Percentiles rank a stretch among this genome's conserved stretches.
phyloP scores from a whole-genome alignment of 1,284 basidiomycete genomes.

The Cryptococcus hybrid region DNA sequence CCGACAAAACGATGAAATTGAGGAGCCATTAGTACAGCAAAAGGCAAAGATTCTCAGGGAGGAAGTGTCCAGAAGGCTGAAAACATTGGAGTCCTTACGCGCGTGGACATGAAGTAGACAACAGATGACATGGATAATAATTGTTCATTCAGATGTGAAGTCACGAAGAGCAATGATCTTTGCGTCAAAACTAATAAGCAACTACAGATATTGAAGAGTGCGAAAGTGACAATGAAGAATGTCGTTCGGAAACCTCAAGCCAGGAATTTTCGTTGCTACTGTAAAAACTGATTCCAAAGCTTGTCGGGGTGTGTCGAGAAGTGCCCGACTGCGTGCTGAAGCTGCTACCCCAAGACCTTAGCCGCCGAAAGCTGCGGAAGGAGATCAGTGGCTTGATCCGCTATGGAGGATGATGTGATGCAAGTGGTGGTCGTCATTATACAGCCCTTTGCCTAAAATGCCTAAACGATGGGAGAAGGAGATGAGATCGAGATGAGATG shows the following conservation, averaged over 20 bases:
- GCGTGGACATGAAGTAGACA: neutral
- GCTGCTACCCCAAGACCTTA: neutral
- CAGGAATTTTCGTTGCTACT: neutral
- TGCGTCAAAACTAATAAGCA: too few species aligned
- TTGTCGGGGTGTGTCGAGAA: neutral
- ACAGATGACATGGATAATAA: neutral
- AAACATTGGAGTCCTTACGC: conserved; percentile 2
- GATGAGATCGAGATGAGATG: too few species aligned
- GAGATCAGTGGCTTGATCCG: neutral
- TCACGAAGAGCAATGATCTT: too few species aligned
- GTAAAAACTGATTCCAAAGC: neutral
- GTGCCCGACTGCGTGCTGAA: neutral
- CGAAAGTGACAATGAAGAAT: conserved; percentile 32
- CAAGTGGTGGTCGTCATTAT: too few species aligned
- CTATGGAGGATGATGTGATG: neutral
- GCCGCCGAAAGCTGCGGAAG: neutral
- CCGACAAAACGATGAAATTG: conserved; percentile 54
- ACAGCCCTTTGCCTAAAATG: neutral
- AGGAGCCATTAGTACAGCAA: conserved; percentile 38
- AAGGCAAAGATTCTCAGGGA: conserved; percentile 27
- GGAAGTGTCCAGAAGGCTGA: conserved; percentile 21
- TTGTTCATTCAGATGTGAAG: neutral
- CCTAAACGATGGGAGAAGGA: neutral
- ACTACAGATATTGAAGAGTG: too few species aligned
- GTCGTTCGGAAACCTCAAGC: conserved; percentile 19